A percentile compares a stretch with the other conserved stretches of the same genome.
Evolutionary conservation across 2,329 filamentous ascomycete genomes (phyloP).

Genomic region (Dissoconium aciculare): DNA sequence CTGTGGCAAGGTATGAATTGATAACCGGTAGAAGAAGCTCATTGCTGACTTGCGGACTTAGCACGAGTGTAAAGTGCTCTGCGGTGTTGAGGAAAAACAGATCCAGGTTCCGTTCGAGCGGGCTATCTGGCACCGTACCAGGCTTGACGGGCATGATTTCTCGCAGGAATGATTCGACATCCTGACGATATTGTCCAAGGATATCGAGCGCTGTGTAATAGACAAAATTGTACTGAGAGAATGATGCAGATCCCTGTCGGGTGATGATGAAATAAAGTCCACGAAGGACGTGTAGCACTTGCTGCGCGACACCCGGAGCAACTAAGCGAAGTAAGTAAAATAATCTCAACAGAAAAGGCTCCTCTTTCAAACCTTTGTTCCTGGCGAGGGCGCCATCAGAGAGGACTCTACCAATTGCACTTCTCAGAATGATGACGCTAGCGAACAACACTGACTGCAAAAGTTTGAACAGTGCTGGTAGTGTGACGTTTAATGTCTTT

Average conservation of each 20-base stretch:
- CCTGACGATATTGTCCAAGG: constrained; percentile 52
- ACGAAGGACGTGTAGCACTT: constrained; percentile 57
- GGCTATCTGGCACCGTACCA: constrained; percentile 43
- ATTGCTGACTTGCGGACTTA: constrained; percentile 54
- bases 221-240: constrained; percentile 73
- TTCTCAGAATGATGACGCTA: constrained; percentile 57
- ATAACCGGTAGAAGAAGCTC: constrained; percentile 59
- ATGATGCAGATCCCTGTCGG: constrained; percentile 54
- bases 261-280: constrained; percentile 72
- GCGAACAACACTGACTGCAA: constrained; percentile 64
- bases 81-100: constrained; percentile 78
- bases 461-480: constrained; percentile 59
- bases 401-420: constrained; percentile 52
- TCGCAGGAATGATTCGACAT: constrained; percentile 51
- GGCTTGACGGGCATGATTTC: constrained; percentile 43
- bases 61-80: constrained; percentile 62
- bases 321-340: constrained; percentile 20
- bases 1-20: constrained; percentile 54
- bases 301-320: constrained; percentile 53
- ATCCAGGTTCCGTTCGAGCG: constrained; percentile 58
- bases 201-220: constrained; percentile 73
- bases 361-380: constrained; percentile 32
- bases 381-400: constrained; percentile 41
- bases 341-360: background rate
- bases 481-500: constrained; percentile 49